These are phyloP conservation scores for Nevesoporus exiguus DNA, from an alignment of 768 basidiomycete genomes.

Conservation along the genomic window DNA sequence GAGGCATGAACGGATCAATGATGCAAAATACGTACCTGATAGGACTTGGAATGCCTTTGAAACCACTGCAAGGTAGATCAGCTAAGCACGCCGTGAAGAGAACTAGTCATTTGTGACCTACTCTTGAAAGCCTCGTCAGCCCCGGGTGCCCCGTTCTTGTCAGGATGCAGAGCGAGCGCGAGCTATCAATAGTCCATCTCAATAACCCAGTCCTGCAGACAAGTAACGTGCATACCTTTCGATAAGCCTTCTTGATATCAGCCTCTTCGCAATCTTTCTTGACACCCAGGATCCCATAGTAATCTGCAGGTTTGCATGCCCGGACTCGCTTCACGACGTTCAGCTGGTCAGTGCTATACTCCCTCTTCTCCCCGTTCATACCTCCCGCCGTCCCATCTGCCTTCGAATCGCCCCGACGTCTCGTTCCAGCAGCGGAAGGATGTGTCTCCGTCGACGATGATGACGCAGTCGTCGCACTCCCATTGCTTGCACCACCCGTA, in stretches of 20 bases:
- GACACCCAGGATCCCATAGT: conserved; percentile 86
- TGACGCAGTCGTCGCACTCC: conserved; percentile 37
- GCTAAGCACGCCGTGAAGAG: background rate
- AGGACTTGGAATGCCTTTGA: conserved; percentile 96
- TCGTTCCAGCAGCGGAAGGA: conserved; percentile 69
- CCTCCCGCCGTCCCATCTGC: conserved; percentile 54
- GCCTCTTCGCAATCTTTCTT: conserved; percentile 78
- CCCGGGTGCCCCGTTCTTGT: conserved; percentile 96
- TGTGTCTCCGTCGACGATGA: conserved; percentile 63
- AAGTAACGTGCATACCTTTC: conserved; percentile 64
- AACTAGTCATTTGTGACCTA: conserved; percentile 38
- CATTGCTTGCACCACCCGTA: conserved; percentile 28
- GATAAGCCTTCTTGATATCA: conserved; percentile 92
- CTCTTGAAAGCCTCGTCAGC: conserved; percentile 98
- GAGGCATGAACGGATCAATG: background rate
- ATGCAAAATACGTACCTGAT: conserved; percentile 49
- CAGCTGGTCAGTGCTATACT: conserved; percentile 82
- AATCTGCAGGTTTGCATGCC: conserved; percentile 82
- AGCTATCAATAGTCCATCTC: conserved; percentile 44
- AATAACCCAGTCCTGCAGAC: conserved; percentile 9
- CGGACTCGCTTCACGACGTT: conserved; percentile 83
- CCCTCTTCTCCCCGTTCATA: conserved; percentile 71
- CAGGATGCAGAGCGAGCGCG: conserved; percentile 85
- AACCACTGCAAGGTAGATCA: conserved; percentile 61
- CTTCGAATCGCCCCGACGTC: conserved; percentile 50